Evolutionary conservation across 768 basidiomycete species (phyloP), one percentile per base, ranked within the genome.

Genomic region (Baorangia bicolor): DNA sequence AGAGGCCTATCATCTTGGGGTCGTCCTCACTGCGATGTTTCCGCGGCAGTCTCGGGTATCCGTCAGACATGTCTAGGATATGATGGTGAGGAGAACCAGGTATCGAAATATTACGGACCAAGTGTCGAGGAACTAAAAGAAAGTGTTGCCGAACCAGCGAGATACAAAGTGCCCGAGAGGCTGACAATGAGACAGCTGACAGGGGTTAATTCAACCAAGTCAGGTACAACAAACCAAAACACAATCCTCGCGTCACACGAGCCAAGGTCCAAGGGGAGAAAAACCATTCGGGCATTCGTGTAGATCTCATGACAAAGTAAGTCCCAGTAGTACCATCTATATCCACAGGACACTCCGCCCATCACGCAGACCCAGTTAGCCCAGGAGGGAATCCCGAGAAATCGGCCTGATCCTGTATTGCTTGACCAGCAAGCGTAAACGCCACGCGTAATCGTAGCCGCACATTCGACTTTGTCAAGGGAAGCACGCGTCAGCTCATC

Each of bases 371-470:
- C 34, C 81, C 79, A 20, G 88, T 91, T 62, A 91, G 70, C 39
- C 83, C 83, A 21, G 86, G 78, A 18, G 94, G 94, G 72, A 98
- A 96, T 2, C 92, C 90, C 21, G 88, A 70, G 70, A 98, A 98
- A 73, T 98, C 95, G 53, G 94, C 86, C 75, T 98, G 95, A 46
- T 99, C 97, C 71, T 94, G 92, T 48, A 90, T 73, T 30, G 75
- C 75, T 65, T 85, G 83, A 2, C 91, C 92, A 40, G 71, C 81
- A 40, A 86, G 73, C n/a, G 78, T 75, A 73, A 81, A 99, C 18
- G 86, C 81, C 74, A 99, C 85, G 55, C 96, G 85, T 60, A 98
- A 72, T 55, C 96, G 83, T 68, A 99, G 76, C 38, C 94, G 86
- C 34, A 99, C 73, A 54, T 82, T 84, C 58, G 90, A 87, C 93